Evolutionary conservation across 106 monocot genomes (phyloP).

Genomic region (Allium fistulosum): DNA sequence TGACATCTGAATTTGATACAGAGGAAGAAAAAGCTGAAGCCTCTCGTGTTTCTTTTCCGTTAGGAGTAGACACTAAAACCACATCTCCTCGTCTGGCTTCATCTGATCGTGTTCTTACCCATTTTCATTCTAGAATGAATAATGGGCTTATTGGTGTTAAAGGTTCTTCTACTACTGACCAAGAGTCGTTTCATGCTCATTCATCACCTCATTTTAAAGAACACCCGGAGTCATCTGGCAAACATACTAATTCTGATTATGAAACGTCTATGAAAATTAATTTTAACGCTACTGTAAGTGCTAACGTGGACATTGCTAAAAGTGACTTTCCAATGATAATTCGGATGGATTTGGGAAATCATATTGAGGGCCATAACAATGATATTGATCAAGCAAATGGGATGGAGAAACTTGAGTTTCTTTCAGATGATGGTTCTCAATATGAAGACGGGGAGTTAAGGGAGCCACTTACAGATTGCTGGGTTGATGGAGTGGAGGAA

Average conservation of each 20-base stretch:
- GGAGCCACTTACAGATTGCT: slow-evolving; percentile 44
- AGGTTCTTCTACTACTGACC: no score
- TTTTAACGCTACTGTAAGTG: slow-evolving; percentile 1
- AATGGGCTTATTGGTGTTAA: background rate
- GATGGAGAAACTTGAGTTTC: slow-evolving; percentile 33
- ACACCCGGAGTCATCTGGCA: no score
- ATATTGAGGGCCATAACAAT: slow-evolving; percentile 17
- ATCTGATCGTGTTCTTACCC: background rate
- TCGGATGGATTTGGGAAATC: slow-evolving; percentile 18
- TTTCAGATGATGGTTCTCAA: slow-evolving; percentile 69
- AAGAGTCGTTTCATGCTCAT: no score
- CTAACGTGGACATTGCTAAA: background rate
- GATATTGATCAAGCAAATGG: slow-evolving; percentile 23
- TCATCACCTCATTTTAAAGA: no score
- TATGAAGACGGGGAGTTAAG: slow-evolving; percentile 95
- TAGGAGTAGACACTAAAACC: slow-evolving; percentile 2
- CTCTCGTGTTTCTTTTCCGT: background rate
- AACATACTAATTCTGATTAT: background rate
- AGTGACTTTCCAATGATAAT: background rate
- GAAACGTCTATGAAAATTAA: slow-evolving; percentile 7
- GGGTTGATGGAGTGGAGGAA: slow-evolving; percentile 44
- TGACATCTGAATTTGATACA: background rate
- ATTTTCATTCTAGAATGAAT: slow-evolving; percentile 2
- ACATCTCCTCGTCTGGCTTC: slow-evolving; percentile 1
- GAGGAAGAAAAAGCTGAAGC: slow-evolving; percentile 16